phyloP scores from a whole-genome alignment of 805 yeast genomes.

The Candida argentea region DNA sequence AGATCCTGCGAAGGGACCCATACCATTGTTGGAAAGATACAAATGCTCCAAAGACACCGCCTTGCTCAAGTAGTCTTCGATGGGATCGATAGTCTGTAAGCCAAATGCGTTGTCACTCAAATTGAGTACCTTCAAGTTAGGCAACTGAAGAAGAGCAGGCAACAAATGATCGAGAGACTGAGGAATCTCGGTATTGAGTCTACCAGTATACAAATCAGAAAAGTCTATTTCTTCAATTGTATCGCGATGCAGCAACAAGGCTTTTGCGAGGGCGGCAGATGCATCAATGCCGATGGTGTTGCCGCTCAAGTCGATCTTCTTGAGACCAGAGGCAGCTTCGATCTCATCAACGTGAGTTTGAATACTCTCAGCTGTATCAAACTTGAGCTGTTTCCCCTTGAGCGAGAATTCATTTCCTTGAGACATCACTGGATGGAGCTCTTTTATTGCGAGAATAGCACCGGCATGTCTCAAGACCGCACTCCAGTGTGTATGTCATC shows the following conservation, averaged over 20 bases:
- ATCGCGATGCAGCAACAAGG: slow-evolving; percentile 33
- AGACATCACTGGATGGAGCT: slow-evolving; percentile 29
- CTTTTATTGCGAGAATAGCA: too few relatives aligned
- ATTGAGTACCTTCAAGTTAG: slow-evolving; percentile 63
- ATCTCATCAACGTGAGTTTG: slow-evolving; percentile 59
- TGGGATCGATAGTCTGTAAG: slow-evolving; percentile 83
- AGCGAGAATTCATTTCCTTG: slow-evolving; percentile 45
- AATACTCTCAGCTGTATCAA: slow-evolving; percentile 65
- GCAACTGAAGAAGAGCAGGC: slow-evolving; percentile 61
- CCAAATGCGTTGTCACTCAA: slow-evolving; percentile 96
- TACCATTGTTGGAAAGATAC: slow-evolving; percentile 87
- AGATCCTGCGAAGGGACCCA: slow-evolving; percentile 97
- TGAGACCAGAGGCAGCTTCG: slow-evolving; percentile 21
- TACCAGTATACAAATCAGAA: slow-evolving; percentile 90
- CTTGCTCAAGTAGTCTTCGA: slow-evolving; percentile 65
- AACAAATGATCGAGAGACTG: slow-evolving; percentile 63
- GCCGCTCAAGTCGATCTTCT: slow-evolving; percentile 74
- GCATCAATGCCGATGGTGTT: slow-evolving; percentile 93
- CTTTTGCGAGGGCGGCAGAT: slow-evolving; percentile 56
- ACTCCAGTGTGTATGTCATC: too few relatives aligned
- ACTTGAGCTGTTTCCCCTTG: slow-evolving; percentile 66
- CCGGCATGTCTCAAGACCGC: too few relatives aligned
- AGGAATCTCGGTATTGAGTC: slow-evolving; percentile 92
- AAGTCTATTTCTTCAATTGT: slow-evolving; percentile 63
- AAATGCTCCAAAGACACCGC: slow-evolving; percentile 79